These are phyloP conservation scores for Nakataea oryzae DNA, from an alignment of 2,329 filamentous ascomycete species.

Conservation along the genomic window DNA sequence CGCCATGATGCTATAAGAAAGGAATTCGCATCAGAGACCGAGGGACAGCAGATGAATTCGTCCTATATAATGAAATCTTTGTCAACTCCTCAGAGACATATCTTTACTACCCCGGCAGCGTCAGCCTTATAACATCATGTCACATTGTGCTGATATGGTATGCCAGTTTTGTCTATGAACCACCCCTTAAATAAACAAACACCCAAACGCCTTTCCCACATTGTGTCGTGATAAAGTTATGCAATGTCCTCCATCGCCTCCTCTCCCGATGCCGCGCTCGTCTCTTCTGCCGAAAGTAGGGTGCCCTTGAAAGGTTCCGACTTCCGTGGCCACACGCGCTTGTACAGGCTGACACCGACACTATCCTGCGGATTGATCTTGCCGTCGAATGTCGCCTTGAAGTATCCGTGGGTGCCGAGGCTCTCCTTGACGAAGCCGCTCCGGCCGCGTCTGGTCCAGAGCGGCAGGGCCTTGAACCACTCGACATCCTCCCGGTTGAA, in stretches of 20 bases:
- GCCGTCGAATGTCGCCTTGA: conserved; percentile 96
- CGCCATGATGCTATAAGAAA: background rate
- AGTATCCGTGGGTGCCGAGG: conserved; percentile 96
- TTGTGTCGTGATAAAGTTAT: conserved; percentile 4
- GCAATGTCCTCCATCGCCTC: conserved; percentile 20
- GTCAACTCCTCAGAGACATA: background rate
- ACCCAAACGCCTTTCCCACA: background rate
- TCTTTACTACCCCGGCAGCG: background rate
- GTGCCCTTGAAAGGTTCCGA: conserved; percentile 38
- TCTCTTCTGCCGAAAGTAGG: conserved; percentile 20
- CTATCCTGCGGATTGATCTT: conserved; percentile 94
- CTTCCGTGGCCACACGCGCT: conserved; percentile 70
- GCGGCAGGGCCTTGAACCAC: conserved; percentile 93
- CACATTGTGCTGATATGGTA: background rate
- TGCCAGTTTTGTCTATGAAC: background rate
- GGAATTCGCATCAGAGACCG: background rate
- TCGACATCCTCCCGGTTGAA: conserved; percentile 92
- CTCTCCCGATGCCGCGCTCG: background rate
- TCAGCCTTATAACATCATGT: background rate
- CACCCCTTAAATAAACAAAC: background rate
- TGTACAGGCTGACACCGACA: conserved; percentile 82
- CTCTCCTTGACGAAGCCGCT: conserved; percentile 90
- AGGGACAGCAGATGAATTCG: background rate
- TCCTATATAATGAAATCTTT: background rate
- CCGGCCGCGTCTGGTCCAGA: conserved; percentile 87